These are phyloP conservation scores for Chytriomyces sp. DNA, from an alignment of 192 early-diverging fungal species.

Conservation along the genomic window DNA sequence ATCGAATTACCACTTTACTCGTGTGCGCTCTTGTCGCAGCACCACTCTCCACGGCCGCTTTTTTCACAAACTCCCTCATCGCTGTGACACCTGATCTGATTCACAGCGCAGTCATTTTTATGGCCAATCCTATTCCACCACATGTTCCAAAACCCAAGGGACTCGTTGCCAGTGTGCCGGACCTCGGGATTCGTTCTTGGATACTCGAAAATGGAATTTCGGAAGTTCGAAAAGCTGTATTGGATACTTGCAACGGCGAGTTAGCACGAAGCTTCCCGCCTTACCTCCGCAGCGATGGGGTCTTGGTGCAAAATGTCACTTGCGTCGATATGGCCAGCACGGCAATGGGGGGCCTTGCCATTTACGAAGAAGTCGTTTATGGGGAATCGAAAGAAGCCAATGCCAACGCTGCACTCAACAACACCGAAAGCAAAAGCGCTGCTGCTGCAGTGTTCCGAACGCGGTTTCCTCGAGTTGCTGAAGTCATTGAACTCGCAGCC, in stretches of 20 bases:
- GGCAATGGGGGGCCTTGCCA: slow-evolving; percentile 11
- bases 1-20: not conserved
- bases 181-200: slow-evolving; percentile 5
- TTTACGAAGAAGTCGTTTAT: slow-evolving; percentile 6
- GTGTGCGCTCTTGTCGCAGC: not conserved
- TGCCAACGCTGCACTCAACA: not conserved
- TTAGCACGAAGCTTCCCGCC: slow-evolving; percentile 14
- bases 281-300: not conserved
- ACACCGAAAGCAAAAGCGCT: not conserved
- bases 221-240: not conserved
- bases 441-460: slow-evolving; percentile 17
- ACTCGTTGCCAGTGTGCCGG: slow-evolving; percentile 2
- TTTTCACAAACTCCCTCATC: slow-evolving; percentile 26
- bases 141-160: slow-evolving; percentile 11
- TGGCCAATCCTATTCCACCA: slow-evolving; percentile 23
- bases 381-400: not conserved
- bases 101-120: slow-evolving; percentile 11
- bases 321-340: slow-evolving; percentile 26
- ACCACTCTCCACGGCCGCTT: slow-evolving; percentile 6
- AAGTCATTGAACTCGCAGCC: slow-evolving; percentile 27
- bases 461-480: slow-evolving; percentile 25
- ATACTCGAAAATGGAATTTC: slow-evolving; percentile 3
- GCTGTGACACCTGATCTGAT: slow-evolving; percentile 8
- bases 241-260: slow-evolving; percentile 1
- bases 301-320: slow-evolving; percentile 2